Evolutionary conservation across 2,329 filamentous ascomycete species (phyloP), one percentile per base, ranked within the genome.

Genomic region (Ophiostoma ulmi): DNA sequence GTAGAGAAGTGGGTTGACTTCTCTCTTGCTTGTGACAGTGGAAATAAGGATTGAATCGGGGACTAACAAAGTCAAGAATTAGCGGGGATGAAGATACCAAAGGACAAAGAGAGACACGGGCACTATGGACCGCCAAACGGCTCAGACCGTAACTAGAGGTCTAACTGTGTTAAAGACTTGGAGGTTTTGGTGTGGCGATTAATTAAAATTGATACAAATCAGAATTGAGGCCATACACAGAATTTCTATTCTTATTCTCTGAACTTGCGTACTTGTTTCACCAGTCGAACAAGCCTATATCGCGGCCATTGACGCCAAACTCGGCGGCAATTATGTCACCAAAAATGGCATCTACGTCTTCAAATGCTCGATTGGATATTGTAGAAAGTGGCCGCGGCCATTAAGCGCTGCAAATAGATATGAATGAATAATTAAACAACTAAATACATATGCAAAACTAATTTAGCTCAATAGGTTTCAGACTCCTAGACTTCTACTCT

Each of bases 291-390:
- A 5, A 39, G 38, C 20, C 20, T n/a, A 63, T 20, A 63, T 63
- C 26, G 58, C 58, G 58, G 58, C 58, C 58, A 63, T 63, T 63
- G 58, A 63, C 58, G 26, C 58, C 58, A 63, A 35, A 63, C 58
- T 35, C 58, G 58, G 58, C 58, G 58, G 58, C 58, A 63, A 63
- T 17, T 13, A 8, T 17, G 13, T 4, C 22, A 26, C 13, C n/a
- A 55, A 1, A 22, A 55, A 26, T 8, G 44, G 38, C 41, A 48
- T 48, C 7, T 7, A 58, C 22, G 22, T 55, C 48, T 22, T 22
- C 48, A 26, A 20, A 5, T 5, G 7, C 6, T 55, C 52, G 58
- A 63, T 63, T 63, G 58, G 58, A 35, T 31, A 17, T 10, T 8
- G 39, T 22, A 22, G 44, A 48, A 48, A 17, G 48, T 14, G 52